Percentiles rank a stretch among this genome's conserved stretches.
These are phyloP conservation scores for Neoboletus magnificus DNA, from an alignment of 768 basidiomycete species.

Conservation along the genomic window DNA sequence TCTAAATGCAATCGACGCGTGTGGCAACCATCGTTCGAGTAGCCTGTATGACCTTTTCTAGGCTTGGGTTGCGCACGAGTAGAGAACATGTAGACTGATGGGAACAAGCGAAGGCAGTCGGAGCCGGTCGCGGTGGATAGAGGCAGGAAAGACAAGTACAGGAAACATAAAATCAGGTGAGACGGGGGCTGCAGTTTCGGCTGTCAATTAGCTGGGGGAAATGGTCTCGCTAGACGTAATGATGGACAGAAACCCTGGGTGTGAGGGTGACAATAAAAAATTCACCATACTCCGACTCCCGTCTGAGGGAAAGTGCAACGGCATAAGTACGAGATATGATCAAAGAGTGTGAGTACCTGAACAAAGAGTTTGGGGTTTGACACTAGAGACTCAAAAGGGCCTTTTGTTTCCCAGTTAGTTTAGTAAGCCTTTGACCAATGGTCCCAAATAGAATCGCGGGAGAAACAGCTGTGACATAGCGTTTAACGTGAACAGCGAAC, in stretches of 20 bases:
- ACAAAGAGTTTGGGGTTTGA: not conserved
- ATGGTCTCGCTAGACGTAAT: not conserved
- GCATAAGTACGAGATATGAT: not conserved
- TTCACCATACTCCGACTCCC: not conserved
- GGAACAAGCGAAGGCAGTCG: not conserved
- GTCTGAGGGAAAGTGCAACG: not conserved
- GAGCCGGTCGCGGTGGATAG: not conserved
- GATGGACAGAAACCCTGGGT: not conserved
- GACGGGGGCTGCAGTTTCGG: not conserved
- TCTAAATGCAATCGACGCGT: not conserved
- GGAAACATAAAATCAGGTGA: not conserved
- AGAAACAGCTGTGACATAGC: not conserved
- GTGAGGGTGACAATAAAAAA: not conserved
- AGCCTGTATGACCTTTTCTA: not conserved
- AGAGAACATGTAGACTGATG: not conserved
- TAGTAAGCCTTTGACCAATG: not conserved
- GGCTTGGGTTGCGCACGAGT: not conserved
- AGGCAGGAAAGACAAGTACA: not conserved
- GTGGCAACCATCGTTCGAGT: not conserved
- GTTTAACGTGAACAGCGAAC: not conserved
- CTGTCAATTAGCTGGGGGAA: not conserved
- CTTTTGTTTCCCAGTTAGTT: not conserved
- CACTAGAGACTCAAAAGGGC: not conserved
- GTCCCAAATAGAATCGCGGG: constrained; percentile 4
- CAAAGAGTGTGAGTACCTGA: not conserved